Evolutionary conservation across 148 eudicot species (phyloP), one percentile per base, ranked within the genome.

Genomic region (Vaccinium darrowii): DNA sequence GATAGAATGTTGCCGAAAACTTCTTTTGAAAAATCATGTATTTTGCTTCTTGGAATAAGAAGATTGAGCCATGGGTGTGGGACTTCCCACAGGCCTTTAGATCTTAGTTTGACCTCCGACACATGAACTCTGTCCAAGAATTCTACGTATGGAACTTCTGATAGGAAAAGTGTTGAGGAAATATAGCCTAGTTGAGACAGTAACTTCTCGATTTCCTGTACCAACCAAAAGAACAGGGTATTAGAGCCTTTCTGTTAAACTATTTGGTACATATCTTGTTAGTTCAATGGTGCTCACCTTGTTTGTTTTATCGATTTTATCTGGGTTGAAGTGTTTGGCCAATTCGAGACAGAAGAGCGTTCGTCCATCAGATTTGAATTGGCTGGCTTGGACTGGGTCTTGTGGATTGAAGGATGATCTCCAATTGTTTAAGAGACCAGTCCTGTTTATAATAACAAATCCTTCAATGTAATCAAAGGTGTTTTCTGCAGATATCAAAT

Each of bases 51-150:
- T 12, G 98, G 98, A 25, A 96, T 78, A 47, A 94, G 84, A 53
- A 96, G 98, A 85, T 94, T 94, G 77, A 96, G 92, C 98, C 98
- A 96, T 25, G 98, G 97, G 82, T 96, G 98, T 85, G 98, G 96
- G 12, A 94, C 89, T 67, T 94, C 96, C 98, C 98, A 94, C 58
- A 96, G 76, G 25, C 97, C 98, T 71, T 88, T 92, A 63, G 91
- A 82, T 53, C 93, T 83, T 8, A 94, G 90, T 85, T 93, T 92
- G 56, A 93, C 83, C 84, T 96, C 98, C 0, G 95, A 90, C 36
- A 87, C 75, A n/a, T 96, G 96, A 78, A 94, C 98, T 88, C 98
- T 89, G 86, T 94, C 91, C 85, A 96, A 86, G 91, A 96, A 96
- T 36, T 91, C 93, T 33, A 92, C 54, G 57, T 94, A 96, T 21